phyloP scores from a whole-genome alignment of 1,284 basidiomycete genomes.

The Tranzscheliella williamsii region DNA sequence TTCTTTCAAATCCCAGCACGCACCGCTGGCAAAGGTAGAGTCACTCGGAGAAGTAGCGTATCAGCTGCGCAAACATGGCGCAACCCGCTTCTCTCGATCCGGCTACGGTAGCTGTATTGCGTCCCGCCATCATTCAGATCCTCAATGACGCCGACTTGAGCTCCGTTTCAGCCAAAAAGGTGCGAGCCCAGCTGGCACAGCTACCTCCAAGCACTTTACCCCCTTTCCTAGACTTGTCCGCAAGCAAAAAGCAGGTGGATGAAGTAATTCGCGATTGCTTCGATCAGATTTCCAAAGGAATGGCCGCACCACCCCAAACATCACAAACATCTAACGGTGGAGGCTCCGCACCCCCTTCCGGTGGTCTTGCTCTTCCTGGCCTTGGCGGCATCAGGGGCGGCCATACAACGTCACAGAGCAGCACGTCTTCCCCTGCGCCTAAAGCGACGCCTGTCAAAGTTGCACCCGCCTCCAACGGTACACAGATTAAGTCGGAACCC shows the following conservation, averaged over 20 bases:
- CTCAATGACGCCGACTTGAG: conserved; percentile 52
- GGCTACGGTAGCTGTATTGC: conserved; percentile 34
- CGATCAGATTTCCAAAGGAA: conserved; percentile 42
- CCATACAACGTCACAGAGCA: conserved; percentile 15
- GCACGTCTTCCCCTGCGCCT: conserved; percentile 6
- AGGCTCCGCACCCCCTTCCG: conserved; percentile 23
- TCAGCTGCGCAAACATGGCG: conserved; percentile 29
- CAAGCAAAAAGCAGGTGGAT: conserved; percentile 52
- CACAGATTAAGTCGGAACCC: conserved; percentile 27
- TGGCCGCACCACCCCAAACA: conserved; percentile 33
- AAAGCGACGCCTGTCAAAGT: conserved; percentile 6
- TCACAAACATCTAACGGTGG: conserved; percentile 14
- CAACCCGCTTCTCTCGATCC: conserved; percentile 28
- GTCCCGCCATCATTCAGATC: conserved; percentile 51
- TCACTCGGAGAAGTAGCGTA: too few species aligned
- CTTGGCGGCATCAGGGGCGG: conserved; percentile 43
- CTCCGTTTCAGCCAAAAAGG: conserved; percentile 51
- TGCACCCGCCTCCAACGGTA: conserved; percentile 24
- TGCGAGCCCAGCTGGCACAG: conserved; percentile 43
- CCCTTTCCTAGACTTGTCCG: conserved; percentile 38
- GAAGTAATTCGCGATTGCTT: conserved; percentile 53
- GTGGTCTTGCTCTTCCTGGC: conserved; percentile 47
- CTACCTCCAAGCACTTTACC: conserved; percentile 43
- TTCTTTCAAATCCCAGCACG: too few species aligned
- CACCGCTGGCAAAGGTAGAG: too few species aligned